Evolutionary conservation across 1,284 basidiomycete genomes (phyloP), one percentile per base, ranked within the genome.

Genomic region (Ganoderma multipileum): DNA sequence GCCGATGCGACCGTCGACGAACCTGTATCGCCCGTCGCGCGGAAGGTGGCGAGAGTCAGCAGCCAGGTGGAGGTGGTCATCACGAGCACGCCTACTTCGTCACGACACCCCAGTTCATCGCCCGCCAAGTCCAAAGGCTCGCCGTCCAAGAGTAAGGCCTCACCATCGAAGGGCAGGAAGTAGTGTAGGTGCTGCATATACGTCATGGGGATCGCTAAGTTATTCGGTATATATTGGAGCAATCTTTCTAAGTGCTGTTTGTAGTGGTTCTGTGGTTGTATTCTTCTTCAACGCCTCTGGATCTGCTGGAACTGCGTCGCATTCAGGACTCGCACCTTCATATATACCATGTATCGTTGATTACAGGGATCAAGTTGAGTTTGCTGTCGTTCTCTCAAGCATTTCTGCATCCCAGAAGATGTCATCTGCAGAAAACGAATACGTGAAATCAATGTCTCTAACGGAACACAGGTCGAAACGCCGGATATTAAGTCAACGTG

Each of bases 1-100:
- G 52, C 47, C 38, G 20, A 42, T 2, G 52, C 47, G 38, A 30
- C 36, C 3, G 59, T 23, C 23, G 57, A 66, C 11, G 59, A 61
- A 44, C 63, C 59, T 3, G 63, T 61, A n/a, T 65, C 67, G 42
- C 70, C 67, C 8, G 41, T 36, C 9, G 52, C n/a, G 64, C 38
- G 38, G 44, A 68, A 65, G 65, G 62, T 71, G 61, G 63, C 58
- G 47, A 61, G 66, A 28, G 23, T 61, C 38, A 62, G 55, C 42
- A 68, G 66, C 66, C 70, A 66, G 61, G 41, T 66, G 16, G 71
- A 69, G 59, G 62, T 66, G 39, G 44, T 63, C 54, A 63, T 65
- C 54, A 63, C 61, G 36, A 62, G 68, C 28, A 59, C 64, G 2
- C 59, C 64, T 18, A 16, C 28, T 28, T 44, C 59, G 16, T 54